These are phyloP conservation scores for Pilasporangium apinafurcum DNA, from an alignment of 352 stramenopile genomes.

Conservation along the genomic window DNA sequence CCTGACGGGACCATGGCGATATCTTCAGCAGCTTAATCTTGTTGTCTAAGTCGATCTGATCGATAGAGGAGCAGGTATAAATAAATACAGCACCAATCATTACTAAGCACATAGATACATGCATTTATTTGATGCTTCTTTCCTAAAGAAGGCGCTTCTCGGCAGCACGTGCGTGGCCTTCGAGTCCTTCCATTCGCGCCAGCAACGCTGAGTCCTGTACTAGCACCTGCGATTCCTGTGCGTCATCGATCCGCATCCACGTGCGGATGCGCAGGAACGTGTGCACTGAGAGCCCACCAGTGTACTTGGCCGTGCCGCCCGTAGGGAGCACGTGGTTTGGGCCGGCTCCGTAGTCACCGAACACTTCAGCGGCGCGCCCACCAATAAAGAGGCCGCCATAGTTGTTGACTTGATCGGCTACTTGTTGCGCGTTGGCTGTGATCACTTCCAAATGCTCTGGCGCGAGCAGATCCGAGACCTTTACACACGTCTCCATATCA, in stretches of 20 bases:
- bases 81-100: background rate
- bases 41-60: background rate
- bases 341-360: conserved; percentile 98
- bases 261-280: conserved; percentile 98
- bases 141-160: conserved; percentile 73
- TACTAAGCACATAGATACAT: background rate
- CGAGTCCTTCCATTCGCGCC: conserved; percentile 86
- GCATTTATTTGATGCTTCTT: background rate
- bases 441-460: conserved; percentile 89
- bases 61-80: background rate
- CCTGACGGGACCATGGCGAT: conserved; percentile 6
- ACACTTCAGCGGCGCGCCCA: conserved; percentile 89
- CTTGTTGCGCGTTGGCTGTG: conserved; percentile 83
- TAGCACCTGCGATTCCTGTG: conserved; percentile 69
- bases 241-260: conserved; percentile 97
- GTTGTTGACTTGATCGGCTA: conserved; percentile 75
- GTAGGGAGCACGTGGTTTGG: conserved; percentile 99
- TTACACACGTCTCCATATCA: conserved; percentile 64
- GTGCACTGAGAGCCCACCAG: conserved; percentile 96
- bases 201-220: conserved; percentile 93
- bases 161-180: conserved; percentile 73
- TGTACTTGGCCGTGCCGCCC: conserved; percentile 95
- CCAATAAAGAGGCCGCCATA: conserved; percentile 95
- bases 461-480: conserved; percentile 83
- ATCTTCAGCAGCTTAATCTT: conserved; percentile 2